Conservation (phyloP, 441 rosid genomes). For the Gossypium gossypioides region DNA sequence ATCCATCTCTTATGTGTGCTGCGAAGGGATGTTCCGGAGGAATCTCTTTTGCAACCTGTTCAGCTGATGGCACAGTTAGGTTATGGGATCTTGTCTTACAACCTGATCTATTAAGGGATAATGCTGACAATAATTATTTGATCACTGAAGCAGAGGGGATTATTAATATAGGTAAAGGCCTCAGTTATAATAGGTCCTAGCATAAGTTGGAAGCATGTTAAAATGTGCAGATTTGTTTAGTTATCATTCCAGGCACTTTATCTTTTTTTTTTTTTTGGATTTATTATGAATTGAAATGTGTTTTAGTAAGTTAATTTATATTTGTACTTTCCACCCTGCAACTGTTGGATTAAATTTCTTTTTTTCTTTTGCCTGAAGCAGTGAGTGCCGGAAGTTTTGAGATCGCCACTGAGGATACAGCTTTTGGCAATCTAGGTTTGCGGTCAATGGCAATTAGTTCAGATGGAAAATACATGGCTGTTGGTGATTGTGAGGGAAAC, state of each 20-base stretch:
- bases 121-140: slow-evolving; percentile 20
- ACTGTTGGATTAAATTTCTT: background rate
- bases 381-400: slow-evolving; percentile 68
- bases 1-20: slow-evolving; percentile 58
- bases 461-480: slow-evolving; percentile 75
- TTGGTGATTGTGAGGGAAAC: slow-evolving; percentile 80
- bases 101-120: slow-evolving; percentile 29
- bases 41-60: slow-evolving; percentile 79
- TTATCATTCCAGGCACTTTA: background rate
- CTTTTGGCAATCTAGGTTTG: slow-evolving; percentile 47
- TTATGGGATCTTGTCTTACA: slow-evolving; percentile 73
- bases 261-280: background rate
- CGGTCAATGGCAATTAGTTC: slow-evolving; percentile 67
- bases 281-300: background rate
- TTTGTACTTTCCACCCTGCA: background rate
- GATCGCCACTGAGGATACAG: slow-evolving; percentile 49
- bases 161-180: slow-evolving; percentile 47
- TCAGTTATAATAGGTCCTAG: slow-evolving; percentile 6
- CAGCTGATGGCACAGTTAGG: slow-evolving; percentile 77
- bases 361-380: slow-evolving; percentile 17
- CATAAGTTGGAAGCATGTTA: background rate
- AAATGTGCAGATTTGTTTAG: background rate
- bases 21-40: slow-evolving; percentile 83
- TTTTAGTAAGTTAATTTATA: background rate
- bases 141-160: slow-evolving; percentile 25